These are phyloP conservation scores for Chalciporus pseudorubinellus DNA, from an alignment of 768 basidiomycete species.

Conservation along the genomic window DNA sequence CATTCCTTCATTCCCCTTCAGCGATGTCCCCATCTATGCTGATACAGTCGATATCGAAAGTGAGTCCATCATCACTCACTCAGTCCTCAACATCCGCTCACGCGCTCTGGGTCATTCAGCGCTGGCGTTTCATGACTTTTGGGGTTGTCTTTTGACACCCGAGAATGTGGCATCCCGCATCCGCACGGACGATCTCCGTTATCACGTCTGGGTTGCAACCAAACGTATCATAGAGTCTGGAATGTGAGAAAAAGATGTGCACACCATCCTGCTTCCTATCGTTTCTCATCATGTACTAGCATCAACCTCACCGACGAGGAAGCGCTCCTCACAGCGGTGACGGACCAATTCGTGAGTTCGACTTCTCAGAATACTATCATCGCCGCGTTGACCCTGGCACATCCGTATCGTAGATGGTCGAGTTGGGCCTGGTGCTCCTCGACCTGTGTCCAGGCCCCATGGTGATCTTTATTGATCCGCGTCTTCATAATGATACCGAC, in stretches of 20 bases:
- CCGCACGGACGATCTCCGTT: constrained; percentile 26
- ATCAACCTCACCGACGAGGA: constrained; percentile 13
- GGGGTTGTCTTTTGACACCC: constrained; percentile 36
- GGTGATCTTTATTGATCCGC: constrained; percentile 51
- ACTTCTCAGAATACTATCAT: neutral
- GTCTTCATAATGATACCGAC: constrained; percentile 34
- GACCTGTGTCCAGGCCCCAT: constrained; percentile 48
- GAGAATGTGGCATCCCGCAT: constrained; percentile 28
- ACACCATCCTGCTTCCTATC: neutral
- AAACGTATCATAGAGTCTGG: constrained; percentile 29
- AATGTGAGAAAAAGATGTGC: constrained; percentile 6
- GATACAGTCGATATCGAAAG: constrained; percentile 45
- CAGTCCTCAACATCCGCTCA: neutral
- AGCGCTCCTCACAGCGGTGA: constrained; percentile 18
- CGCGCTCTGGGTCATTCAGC: constrained; percentile 14
- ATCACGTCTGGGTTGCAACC: constrained; percentile 36
- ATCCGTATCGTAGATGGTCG: constrained; percentile 42
- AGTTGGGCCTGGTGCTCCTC: constrained; percentile 44
- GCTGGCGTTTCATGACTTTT: constrained; percentile 33
- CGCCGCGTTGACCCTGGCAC: neutral
- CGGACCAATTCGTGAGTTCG: constrained; percentile 33
- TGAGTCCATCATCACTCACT: constrained; percentile 23
- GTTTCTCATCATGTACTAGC: constrained; percentile 2
- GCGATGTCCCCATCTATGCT: constrained; percentile 29
- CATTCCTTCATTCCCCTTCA: constrained; percentile 33